Evolutionary conservation across 2,329 filamentous ascomycete species (phyloP).

Genomic region (Aspergillus melleus): DNA sequence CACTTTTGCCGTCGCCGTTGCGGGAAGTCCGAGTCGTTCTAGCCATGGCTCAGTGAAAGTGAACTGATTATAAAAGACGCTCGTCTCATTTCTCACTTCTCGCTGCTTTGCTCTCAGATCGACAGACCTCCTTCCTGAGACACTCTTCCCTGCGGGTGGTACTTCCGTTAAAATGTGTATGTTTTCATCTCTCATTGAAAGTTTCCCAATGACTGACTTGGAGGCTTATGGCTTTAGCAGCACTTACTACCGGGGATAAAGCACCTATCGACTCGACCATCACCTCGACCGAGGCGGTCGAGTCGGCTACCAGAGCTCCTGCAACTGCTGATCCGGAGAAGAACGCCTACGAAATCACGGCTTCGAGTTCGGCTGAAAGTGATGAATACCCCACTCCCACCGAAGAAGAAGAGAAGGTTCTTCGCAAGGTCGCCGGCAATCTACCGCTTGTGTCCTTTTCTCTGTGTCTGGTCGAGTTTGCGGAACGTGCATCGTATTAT

Average conservation of each 20-base stretch:
- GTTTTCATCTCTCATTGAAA: neutral
- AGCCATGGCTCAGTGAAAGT: neutral
- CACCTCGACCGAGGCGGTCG: neutral
- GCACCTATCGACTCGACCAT: neutral
- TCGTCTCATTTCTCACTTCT: neutral
- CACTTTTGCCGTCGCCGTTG: neutral
- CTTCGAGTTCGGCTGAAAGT: neutral
- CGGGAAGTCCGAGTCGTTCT: neutral
- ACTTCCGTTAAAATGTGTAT: neutral
- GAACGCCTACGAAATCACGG: neutral
- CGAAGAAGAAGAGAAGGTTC: conserved; percentile 46
- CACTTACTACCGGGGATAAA: neutral
- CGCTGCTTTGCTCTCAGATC: neutral
- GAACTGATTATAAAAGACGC: neutral
- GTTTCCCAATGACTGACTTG: neutral
- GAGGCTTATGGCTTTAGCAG: neutral
- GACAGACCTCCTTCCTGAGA: neutral
- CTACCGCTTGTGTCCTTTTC: conserved; percentile 57
- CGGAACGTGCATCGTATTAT: conserved; percentile 63
- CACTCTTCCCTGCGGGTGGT: neutral
- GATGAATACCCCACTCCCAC: conserved; percentile 43
- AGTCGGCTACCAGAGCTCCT: neutral
- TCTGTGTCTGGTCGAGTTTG: conserved; percentile 61
- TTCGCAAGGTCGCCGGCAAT: conserved; percentile 52
- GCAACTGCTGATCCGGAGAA: neutral